These are phyloP conservation scores for Clitopilus passeckerianus DNA, from an alignment of 768 basidiomycete genomes.

Conservation along the genomic window DNA sequence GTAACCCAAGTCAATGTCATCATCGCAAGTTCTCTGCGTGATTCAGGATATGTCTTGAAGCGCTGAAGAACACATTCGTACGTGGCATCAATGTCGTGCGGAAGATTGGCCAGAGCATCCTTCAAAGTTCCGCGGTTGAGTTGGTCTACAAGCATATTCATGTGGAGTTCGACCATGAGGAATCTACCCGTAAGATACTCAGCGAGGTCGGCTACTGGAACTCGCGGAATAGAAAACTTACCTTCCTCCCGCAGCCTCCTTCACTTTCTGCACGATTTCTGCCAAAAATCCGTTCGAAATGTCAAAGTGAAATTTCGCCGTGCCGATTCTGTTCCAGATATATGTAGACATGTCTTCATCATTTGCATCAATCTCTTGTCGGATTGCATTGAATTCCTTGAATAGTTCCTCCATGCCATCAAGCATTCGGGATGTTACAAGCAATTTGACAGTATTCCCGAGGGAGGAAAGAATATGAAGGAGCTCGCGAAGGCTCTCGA, in stretches of 20 bases:
- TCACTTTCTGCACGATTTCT: not conserved
- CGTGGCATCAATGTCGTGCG: not conserved
- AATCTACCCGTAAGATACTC: too few species aligned
- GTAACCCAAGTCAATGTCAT: not conserved
- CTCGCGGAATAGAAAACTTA: not conserved
- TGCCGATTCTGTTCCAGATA: not conserved
- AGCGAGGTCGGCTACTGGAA: too few species aligned
- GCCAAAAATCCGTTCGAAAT: not conserved
- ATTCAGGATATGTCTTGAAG: not conserved
- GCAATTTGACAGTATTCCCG: not conserved
- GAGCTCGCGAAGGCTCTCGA: not conserved
- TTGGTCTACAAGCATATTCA: not conserved
- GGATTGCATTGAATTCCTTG: not conserved
- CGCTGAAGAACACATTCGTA: not conserved
- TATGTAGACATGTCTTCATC: not conserved
- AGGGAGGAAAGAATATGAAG: not conserved
- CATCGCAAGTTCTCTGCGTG: not conserved
- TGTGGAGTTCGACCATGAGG: not conserved
- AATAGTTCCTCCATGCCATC: not conserved
- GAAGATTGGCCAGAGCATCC: constrained; percentile 2
- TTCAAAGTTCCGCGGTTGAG: not conserved
- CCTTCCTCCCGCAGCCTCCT: not conserved
- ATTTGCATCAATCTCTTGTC: not conserved
- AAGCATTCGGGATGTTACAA: not conserved
- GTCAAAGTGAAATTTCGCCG: not conserved